These are phyloP conservation scores for Xylaria sp. DNA, from an alignment of 2,329 filamentous ascomycete genomes.

Conservation along the genomic window DNA sequence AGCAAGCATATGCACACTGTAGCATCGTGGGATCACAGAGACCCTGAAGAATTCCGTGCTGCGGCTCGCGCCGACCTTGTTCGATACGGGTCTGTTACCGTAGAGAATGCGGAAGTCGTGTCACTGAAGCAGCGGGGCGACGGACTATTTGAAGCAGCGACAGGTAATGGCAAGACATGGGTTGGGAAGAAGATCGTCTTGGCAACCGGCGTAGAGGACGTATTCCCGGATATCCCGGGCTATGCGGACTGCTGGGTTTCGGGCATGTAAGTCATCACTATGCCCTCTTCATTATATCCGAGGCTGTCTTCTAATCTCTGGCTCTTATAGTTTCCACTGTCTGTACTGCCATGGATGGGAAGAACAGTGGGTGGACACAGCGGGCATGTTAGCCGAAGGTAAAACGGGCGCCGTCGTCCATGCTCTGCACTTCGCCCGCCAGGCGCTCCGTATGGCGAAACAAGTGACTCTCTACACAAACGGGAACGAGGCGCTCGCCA, in stretches of 20 bases:
- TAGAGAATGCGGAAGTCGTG: constrained; percentile 28
- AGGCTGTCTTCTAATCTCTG: not conserved
- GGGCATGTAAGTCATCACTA: constrained; percentile 31
- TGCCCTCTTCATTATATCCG: not conserved
- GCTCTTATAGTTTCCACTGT: constrained; percentile 28
- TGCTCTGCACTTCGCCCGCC: constrained; percentile 25
- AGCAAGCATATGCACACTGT: constrained; percentile 36
- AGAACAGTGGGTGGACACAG: constrained; percentile 6
- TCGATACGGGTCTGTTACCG: constrained; percentile 34
- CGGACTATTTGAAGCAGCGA: constrained; percentile 27
- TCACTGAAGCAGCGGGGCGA: constrained; percentile 26
- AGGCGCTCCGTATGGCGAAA: constrained; percentile 27
- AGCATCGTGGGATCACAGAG: constrained; percentile 37
- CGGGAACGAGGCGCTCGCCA: constrained; percentile 24
- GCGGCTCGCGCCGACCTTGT: constrained; percentile 23
- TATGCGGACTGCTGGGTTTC: constrained; percentile 37
- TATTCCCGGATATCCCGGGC: constrained; percentile 36
- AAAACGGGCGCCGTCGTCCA: constrained; percentile 7
- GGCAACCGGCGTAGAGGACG: constrained; percentile 35
- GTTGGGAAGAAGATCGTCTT: constrained; percentile 32
- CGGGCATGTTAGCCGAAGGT: constrained; percentile 25
- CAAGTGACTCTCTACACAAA: constrained; percentile 25
- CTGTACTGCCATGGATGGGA: constrained; percentile 32
- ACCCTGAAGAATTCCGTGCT: constrained; percentile 41
- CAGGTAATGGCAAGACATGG: constrained; percentile 20